Evolutionary conservation across 345 rosid genomes (phyloP).

Genomic region (Physaria fendleri): DNA sequence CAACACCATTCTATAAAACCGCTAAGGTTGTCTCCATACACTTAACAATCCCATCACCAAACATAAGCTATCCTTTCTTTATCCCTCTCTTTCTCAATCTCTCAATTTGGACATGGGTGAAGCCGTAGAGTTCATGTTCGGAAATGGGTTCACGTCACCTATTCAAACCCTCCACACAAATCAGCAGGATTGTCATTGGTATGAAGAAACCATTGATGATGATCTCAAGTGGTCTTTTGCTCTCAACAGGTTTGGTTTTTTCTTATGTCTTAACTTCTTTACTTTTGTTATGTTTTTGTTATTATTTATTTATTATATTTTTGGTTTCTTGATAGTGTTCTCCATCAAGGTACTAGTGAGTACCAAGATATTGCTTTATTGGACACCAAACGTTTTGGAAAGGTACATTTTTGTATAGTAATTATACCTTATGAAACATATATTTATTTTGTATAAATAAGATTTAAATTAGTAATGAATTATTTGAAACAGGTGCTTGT

Average conservation of each 20-base stretch:
- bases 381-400: slow-evolving; percentile 88
- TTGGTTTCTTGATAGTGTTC: slow-evolving; percentile 42
- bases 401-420: slow-evolving; percentile 33
- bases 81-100: not conserved
- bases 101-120: slow-evolving; percentile 49
- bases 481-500: slow-evolving; percentile 55
- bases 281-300: not conserved
- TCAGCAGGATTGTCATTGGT: slow-evolving; percentile 53
- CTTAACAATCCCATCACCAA: slow-evolving; percentile 17
- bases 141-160: slow-evolving; percentile 41
- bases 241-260: slow-evolving; percentile 52
- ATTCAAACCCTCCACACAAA: slow-evolving; percentile 24
- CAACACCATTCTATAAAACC: slow-evolving; percentile 17
- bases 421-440: not conserved
- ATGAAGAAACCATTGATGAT: slow-evolving; percentile 72
- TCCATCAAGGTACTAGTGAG: slow-evolving; percentile 64
- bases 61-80: not conserved
- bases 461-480: not conserved
- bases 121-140: slow-evolving; percentile 49
- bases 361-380: slow-evolving; percentile 78
- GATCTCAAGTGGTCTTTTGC: slow-evolving; percentile 96
- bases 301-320: not conserved
- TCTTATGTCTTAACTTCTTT: not conserved
- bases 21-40: slow-evolving; percentile 16
- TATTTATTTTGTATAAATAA: not conserved